These are phyloP conservation scores for Tulasnella sp. DNA, from an alignment of 768 basidiomycete species.

Conservation along the genomic window DNA sequence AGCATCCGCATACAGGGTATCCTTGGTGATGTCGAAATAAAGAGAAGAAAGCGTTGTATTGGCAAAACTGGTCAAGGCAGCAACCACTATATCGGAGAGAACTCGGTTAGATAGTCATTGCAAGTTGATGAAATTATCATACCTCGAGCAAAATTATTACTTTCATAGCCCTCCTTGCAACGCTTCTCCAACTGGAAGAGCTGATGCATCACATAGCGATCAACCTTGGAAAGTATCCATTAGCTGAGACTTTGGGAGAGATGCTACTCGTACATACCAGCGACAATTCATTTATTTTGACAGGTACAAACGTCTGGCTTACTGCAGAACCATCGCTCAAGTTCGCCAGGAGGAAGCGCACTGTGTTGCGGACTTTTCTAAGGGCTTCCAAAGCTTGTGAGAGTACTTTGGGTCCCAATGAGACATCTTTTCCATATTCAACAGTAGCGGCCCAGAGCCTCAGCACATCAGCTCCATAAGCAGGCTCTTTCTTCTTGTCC, in stretches of 20 bases:
- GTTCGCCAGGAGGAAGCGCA: conserved; percentile 77
- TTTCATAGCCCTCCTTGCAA: conserved; percentile 53
- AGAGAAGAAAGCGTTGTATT: conserved; percentile 77
- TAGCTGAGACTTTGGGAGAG: too few relatives aligned
- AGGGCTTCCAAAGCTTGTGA: conserved; percentile 60
- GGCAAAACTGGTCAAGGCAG: conserved; percentile 58
- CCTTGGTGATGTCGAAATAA: conserved; percentile 88
- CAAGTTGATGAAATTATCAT: not conserved
- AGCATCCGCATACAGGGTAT: conserved; percentile 67
- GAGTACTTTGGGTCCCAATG: conserved; percentile 67
- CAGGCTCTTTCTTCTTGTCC: conserved; percentile 58
- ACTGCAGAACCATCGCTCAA: conserved; percentile 32
- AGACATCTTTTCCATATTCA: conserved; percentile 80
- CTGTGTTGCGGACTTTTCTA: conserved; percentile 75
- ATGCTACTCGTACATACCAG: too few relatives aligned
- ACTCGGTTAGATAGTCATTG: not conserved
- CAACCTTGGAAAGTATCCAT: conserved; percentile 40
- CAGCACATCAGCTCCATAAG: conserved; percentile 75
- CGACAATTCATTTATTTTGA: conserved; percentile 36
- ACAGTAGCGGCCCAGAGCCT: conserved; percentile 86
- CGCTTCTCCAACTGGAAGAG: conserved; percentile 55
- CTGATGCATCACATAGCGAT: conserved; percentile 78
- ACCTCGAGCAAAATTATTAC: conserved; percentile 80
- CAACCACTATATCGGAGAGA: conserved; percentile 43
- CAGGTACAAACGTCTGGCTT: conserved; percentile 1